Evolutionary conservation across 345 rosid species (phyloP), one percentile per base, ranked within the genome.

Genomic region (Physaria fendleri): DNA sequence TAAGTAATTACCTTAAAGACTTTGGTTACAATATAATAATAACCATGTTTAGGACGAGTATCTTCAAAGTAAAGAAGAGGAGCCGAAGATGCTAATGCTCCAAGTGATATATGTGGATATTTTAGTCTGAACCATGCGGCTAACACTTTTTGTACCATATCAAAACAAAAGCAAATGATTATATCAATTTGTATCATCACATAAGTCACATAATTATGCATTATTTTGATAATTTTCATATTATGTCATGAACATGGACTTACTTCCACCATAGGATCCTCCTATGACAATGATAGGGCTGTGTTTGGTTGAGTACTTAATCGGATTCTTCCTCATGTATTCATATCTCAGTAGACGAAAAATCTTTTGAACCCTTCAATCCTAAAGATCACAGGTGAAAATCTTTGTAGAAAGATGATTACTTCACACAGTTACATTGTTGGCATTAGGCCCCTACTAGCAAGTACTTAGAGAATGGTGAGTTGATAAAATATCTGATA

Each of bases 231-330:
- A 33, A 6, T 12, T 27, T 57, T 4, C 16, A 12, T 37, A 18
- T 30, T 16, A 37, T 16, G 23, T 11, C 6, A 35, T 30, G 13
- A n/a, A n/a, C n/a, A 16, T 37, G 51, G 52, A 32, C 74, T 63
- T 83, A 85, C 94, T 85, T 83, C 94, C 94, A 6, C 90, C 85
- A 2, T 83, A 86, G 6, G 90, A 86, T 71, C 85, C 95, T 61
- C 90, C 90, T 1, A 77, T 9, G 29, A 83, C 90, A 18, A 86
- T 80, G 7, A 81, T 82, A 5, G 87, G 95, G 49, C 80, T 77
- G 56, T 65, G 49, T 16, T 49, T 25, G 22, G 88, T 79, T 5
- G 56, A 6, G 12, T 68, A 42, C 7, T 33, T 55, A 18, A 76
- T 84, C 55, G 85, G 65, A 13, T 93, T 86, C 76, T 88, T 85